Conservation (phyloP, 768 basidiomycete genomes). For the Leccinum subtestaceum region DNA sequence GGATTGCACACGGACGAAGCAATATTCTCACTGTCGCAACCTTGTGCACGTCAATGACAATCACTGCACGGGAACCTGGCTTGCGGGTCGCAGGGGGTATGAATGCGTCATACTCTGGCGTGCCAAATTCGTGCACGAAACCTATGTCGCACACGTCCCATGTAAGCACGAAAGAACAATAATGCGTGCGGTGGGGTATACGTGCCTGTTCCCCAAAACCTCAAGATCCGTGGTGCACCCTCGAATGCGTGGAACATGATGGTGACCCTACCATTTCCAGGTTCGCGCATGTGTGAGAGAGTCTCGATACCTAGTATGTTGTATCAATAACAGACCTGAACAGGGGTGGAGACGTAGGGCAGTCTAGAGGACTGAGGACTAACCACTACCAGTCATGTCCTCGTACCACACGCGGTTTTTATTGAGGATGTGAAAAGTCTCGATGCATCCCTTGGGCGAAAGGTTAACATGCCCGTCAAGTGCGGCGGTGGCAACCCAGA, state of each 20-base stretch:
- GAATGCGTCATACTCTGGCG: constrained; percentile 54
- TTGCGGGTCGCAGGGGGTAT: constrained; percentile 46
- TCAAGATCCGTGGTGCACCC: constrained; percentile 55
- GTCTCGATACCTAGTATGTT: constrained; percentile 49
- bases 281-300: constrained; percentile 56
- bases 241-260: constrained; percentile 61
- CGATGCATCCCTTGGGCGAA: constrained; percentile 61
- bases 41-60: constrained; percentile 59
- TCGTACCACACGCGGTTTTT: constrained; percentile 67
- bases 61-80: constrained; percentile 57
- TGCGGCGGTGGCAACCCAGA: constrained; percentile 71
- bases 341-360: background rate
- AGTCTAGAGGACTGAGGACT: constrained; percentile 13
- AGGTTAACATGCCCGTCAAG: constrained; percentile 66
- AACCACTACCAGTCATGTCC: constrained; percentile 69
- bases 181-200: background rate
- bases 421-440: constrained; percentile 58
- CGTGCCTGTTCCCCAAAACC: constrained; percentile 58
- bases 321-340: background rate
- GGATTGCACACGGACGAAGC: background rate
- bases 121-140: constrained; percentile 59
- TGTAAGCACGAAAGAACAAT: background rate
- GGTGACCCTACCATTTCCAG: constrained; percentile 55
- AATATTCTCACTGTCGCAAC: constrained; percentile 43
- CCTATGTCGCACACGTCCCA: constrained; percentile 35